These are phyloP conservation scores for Myochromella boudieri DNA, from an alignment of 768 basidiomycete species.

Conservation along the genomic window DNA sequence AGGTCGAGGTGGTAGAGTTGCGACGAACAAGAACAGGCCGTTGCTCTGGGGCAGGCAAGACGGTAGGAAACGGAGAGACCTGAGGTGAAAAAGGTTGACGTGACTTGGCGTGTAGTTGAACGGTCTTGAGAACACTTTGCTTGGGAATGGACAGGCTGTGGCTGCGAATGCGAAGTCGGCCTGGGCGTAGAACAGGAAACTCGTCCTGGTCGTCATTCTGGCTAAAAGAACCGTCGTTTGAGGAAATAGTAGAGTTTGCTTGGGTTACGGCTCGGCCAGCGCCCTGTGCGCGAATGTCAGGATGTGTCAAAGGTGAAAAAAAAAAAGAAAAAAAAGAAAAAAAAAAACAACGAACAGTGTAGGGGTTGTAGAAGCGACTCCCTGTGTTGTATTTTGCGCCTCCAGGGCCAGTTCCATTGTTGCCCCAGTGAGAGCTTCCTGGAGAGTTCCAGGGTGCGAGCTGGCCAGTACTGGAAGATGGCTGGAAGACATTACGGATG, in stretches of 20 bases:
- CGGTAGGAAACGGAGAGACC: conserved; percentile 1
- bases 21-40: conserved; percentile 41
- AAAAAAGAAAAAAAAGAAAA: too few species aligned
- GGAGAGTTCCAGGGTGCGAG: conserved; percentile 43
- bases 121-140: conserved; percentile 60
- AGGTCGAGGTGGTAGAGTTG: conserved; percentile 45
- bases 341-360: conserved; percentile 48
- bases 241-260: conserved; percentile 50
- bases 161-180: conserved; percentile 49
- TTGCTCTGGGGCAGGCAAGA: conserved; percentile 12
- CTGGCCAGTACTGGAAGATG: conserved; percentile 39
- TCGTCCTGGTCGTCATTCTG: conserved; percentile 66
- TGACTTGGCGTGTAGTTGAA: conserved; percentile 63
- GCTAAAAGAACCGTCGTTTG: conserved; percentile 46
- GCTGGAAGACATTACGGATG: conserved; percentile 75
- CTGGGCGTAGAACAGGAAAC: conserved; percentile 26
- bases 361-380: conserved; percentile 69
- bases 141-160: conserved; percentile 57
- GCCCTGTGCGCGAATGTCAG: conserved; percentile 40
- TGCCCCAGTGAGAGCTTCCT: conserved; percentile 48
- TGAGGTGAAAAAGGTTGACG: conserved; percentile 53
- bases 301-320: neutral
- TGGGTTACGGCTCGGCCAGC: conserved; percentile 73
- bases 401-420: conserved; percentile 64
- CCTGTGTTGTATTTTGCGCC: conserved; percentile 73